phyloP scores from a whole-genome alignment of 306 rosid genomes.

The Amphicarpaea edgeworthii region DNA sequence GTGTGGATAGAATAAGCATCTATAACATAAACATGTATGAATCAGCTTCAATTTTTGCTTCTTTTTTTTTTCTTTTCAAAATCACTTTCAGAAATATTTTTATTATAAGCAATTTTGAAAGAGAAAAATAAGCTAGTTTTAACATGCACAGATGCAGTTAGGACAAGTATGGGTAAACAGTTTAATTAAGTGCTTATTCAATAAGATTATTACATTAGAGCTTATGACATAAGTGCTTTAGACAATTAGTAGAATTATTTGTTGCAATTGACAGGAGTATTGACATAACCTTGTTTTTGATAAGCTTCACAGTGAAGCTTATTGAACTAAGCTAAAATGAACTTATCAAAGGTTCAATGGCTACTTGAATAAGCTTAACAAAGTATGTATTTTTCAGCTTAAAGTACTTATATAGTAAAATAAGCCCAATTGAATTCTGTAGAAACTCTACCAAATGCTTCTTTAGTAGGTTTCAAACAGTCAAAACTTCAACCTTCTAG shows the following conservation, averaged over 20 bases:
- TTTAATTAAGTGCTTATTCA: not conserved
- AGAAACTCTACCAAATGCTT: not conserved
- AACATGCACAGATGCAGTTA: not conserved
- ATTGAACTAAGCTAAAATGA: not conserved
- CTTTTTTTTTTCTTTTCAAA: not conserved
- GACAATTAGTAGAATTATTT: not conserved
- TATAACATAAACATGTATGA: not conserved
- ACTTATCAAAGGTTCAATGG: not conserved
- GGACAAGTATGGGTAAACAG: not conserved
- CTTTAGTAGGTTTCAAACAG: slow-evolving; percentile 19
- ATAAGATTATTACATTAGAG: not conserved
- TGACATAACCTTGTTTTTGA: not conserved
- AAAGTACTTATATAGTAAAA: not conserved
- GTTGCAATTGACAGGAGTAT: not conserved
- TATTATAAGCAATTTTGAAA: not conserved
- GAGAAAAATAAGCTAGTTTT: not conserved
- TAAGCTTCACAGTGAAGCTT: not conserved
- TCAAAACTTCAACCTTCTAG: slow-evolving; percentile 20
- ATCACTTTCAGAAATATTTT: not conserved
- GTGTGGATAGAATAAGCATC: not conserved
- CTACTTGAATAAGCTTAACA: slow-evolving; percentile 1
- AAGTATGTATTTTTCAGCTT: not conserved
- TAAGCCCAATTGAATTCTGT: not conserved
- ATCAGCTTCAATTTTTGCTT: not conserved
- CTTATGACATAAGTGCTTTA: not conserved